Evolutionary conservation across 768 basidiomycete genomes (phyloP), one percentile per base, ranked within the genome.

Genomic region (Mycena vitilis): DNA sequence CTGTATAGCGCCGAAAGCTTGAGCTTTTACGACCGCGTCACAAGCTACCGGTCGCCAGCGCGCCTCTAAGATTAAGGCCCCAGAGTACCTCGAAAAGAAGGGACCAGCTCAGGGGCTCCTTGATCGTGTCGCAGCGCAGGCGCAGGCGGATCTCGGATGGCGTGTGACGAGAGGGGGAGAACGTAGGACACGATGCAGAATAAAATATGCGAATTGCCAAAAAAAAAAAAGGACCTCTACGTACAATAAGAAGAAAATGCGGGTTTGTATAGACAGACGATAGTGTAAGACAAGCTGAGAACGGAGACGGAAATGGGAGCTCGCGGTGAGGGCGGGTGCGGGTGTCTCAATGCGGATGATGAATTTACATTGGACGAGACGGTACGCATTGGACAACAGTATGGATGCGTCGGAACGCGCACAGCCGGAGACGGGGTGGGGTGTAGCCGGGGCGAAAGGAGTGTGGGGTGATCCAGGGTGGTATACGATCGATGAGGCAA

Each of bases 401-500:
- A 38, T 36, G 34, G n/a, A 30, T 18, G 36, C 36, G 53, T 22
- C 20, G 36, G n/a, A 11, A 30, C 30, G 30, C 30, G 30, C 30
- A 30, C 30, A 34, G 20, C 13, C 2, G 20, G 45, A 18, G 15
- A n/a, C 47, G 16, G 7, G 53, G 36, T 12, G 54, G 47, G 54
- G 15, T 48, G 63, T 63, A 37, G 37, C 63, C 44, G 36, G 22
- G 54, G 23, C 36, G 44, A 45, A 64, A 64, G 10, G 52, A 52
- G 54, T 12, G 62, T 55, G 53, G 40, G 62, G 53, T 40, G 45
- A 64, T 64, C 63, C 63, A 45, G 18, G 44, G 16, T 34, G 63
- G 63, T 64, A 64, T 64, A 64, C 45, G 45, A 59, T 23, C 25
- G 57, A 59, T 59, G 48, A 40, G 37, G 53, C 45, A 37, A 56